Evolutionary conservation across 2,329 filamentous ascomycete genomes (phyloP).

Genomic region (Cryphonectria parasitica): DNA sequence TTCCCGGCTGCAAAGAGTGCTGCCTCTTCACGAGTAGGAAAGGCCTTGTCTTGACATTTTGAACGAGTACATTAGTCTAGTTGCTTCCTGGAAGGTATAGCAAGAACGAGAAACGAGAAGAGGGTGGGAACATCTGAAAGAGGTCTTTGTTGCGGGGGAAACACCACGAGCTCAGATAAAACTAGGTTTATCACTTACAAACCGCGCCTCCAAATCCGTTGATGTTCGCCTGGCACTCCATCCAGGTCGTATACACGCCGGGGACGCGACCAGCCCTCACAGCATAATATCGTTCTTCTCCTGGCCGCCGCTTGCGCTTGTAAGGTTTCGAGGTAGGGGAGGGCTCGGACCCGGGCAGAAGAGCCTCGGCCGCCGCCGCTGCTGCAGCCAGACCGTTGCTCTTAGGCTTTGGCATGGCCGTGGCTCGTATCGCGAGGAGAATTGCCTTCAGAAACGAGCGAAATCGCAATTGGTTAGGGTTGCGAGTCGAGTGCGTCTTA

Average conservation of each 20-base stretch:
- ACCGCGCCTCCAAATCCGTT: constrained; percentile 65
- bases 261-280: constrained; percentile 60
- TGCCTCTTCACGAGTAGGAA: constrained; percentile 74
- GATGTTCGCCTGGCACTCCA: constrained; percentile 65
- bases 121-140: background rate
- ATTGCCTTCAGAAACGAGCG: constrained; percentile 9
- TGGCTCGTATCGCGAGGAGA: constrained; percentile 19
- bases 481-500: constrained; percentile 9
- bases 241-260: constrained; percentile 65
- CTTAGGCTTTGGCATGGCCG: constrained; percentile 22
- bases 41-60: constrained; percentile 71
- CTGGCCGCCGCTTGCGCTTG: constrained; percentile 52
- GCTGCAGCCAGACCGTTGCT: constrained; percentile 12
- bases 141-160: constrained; percentile 24
- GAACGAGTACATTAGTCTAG: constrained; percentile 1
- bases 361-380: background rate
- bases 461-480: constrained; percentile 8
- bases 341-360: constrained; percentile 10
- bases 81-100: background rate
- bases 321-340: constrained; percentile 17
- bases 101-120: background rate
- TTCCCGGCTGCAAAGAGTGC: constrained; percentile 73
- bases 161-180: background rate
- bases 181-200: constrained; percentile 56
- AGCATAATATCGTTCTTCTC: constrained; percentile 63